Base-by-base conservation (phyloP, 2,329 filamentous ascomycete genomes). In the Clonostachys solani region DNA sequence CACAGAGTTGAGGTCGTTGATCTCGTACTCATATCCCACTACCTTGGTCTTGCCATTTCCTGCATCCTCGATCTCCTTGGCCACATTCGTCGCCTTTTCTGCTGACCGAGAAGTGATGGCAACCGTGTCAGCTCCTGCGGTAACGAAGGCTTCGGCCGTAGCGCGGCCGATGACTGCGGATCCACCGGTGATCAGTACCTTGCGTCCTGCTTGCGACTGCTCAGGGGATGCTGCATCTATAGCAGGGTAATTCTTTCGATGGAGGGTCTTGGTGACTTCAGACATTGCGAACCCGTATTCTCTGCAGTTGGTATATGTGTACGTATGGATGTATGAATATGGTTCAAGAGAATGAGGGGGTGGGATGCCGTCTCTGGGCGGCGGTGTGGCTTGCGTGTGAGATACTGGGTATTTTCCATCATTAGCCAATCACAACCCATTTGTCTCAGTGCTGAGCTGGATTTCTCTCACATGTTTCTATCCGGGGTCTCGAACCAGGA, bases 131-230 rank as follows among this genome's bases (percentile, higher is more conserved):
- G 71, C 68, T 0, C 61, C 60, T 0, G 74, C 75, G 2, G 55
- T 48, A 10, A 65, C 61, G 52, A 75, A 89, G 42, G 82, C 69
- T 43, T 74, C 72, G 4, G 84, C 83, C 13, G 86, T 77, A 1
- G 81, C 78, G 47, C 81, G 78, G 1, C 85, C 86, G 42, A 89
- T 81, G 29, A 85, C 83, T 0, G 73, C 75, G 1, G 79, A 78
- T n/a, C 77, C 83, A 38, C 86, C 86, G 2, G 81, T 85, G 58
- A 89, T 80, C 9, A 89, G 69, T 6, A 86, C 78, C 1, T 74
- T 82, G n/a, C 60, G 57, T n/a, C 71, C 71, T 2, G 59, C 54
- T 42, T 75, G 69, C 5, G 61, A 67, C 9, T 74, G 55, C 48
- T 67, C 63, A 1, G 66, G 62, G 0, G 63, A 60, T 1, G 50